Conservation (phyloP, 148 eudicot genomes). For the Dianthus caryophyllus region DNA sequence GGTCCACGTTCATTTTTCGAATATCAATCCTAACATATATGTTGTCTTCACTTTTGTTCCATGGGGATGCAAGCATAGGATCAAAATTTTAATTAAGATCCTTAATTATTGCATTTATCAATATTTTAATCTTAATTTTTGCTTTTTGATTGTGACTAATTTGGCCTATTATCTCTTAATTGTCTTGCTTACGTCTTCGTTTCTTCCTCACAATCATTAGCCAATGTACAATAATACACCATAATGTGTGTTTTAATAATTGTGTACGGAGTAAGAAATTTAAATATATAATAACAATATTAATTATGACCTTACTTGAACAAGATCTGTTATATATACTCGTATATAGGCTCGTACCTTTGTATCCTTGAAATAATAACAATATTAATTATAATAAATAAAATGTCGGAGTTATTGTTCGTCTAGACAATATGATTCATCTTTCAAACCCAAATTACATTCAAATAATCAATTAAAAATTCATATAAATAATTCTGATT, state of each 20-base stretch:
- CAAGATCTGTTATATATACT: no score
- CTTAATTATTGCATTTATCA: slow-evolving; percentile 12
- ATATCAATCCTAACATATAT: not conserved
- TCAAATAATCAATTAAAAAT: no score
- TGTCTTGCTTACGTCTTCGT: not conserved
- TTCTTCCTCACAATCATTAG: not conserved
- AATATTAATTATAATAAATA: no score
- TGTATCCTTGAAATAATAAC: no score
- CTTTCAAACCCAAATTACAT: no score
- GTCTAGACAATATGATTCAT: no score
- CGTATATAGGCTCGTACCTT: no score
- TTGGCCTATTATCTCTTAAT: slow-evolving; percentile 5
- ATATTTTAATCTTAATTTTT: not conserved
- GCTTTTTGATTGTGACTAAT: slow-evolving; percentile 11
- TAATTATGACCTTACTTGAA: no score
- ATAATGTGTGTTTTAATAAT: not conserved
- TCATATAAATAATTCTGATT: no score
- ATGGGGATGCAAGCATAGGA: slow-evolving; percentile 8
- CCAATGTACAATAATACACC: slow-evolving; percentile 3
- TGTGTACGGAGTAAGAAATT: no score
- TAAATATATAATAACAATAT: no score
- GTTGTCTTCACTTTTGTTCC: not conserved
- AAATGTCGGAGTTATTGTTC: no score
- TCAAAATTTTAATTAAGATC: not conserved
- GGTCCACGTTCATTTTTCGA: slow-evolving; percentile 23